A percentile compares a stretch with the other conserved stretches of the same genome.
Conservation (phyloP, 495 filamentous ascomycete species). For the Lepraria neglecta region DNA sequence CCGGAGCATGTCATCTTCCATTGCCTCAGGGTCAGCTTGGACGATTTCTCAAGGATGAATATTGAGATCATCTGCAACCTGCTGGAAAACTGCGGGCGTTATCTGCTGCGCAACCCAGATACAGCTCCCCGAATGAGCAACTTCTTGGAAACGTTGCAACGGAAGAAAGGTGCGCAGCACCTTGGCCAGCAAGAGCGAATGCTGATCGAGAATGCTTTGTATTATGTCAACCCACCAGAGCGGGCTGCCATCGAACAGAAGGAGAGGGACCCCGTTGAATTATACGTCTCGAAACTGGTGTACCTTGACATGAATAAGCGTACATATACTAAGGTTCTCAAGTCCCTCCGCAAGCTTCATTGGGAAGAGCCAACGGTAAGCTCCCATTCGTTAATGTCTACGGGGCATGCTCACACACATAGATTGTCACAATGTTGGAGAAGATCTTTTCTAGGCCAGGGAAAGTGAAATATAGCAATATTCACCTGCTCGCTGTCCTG, state of each 20-base stretch:
- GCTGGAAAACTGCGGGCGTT: constrained; percentile 95
- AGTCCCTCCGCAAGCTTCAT: constrained; percentile 88
- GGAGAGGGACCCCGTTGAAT: constrained; percentile 85
- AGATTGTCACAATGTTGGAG: constrained; percentile 74
- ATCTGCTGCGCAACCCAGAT: constrained; percentile 87
- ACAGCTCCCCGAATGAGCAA: constrained; percentile 86
- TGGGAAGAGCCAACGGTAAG: constrained; percentile 87
- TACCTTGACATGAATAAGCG: constrained; percentile 91
- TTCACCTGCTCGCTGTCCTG: constrained; percentile 91
- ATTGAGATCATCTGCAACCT: constrained; percentile 97
- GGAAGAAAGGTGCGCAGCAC: constrained; percentile 94
- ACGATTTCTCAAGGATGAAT: constrained; percentile 97
- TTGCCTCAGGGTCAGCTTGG: constrained; percentile 92
- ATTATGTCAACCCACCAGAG: constrained; percentile 94
- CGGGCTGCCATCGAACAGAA: constrained; percentile 93
- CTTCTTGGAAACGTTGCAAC: constrained; percentile 88
- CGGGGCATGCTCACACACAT: constrained; percentile 1
- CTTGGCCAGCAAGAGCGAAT: constrained; percentile 94
- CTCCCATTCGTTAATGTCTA: neutral
- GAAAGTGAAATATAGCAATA: constrained; percentile 95
- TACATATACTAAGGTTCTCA: constrained; percentile 85
- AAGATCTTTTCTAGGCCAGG: constrained; percentile 93
- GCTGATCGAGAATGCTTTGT: constrained; percentile 97
- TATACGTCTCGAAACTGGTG: constrained; percentile 84
- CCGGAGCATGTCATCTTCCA: constrained; percentile 99